phyloP scores from a whole-genome alignment of 148 eudicot genomes.

The Oxyria digyna region DNA sequence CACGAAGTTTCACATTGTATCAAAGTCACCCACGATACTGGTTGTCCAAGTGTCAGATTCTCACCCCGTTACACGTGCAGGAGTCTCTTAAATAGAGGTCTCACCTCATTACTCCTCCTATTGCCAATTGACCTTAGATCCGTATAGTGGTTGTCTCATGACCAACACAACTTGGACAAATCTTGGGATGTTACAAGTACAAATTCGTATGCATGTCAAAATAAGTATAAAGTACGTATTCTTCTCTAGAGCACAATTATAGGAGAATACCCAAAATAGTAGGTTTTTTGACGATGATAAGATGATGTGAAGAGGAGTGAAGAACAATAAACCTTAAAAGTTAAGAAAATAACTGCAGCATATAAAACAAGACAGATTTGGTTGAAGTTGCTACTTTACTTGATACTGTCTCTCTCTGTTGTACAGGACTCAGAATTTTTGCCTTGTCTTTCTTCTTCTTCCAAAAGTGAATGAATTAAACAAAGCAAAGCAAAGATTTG shows the following conservation, averaged over 20 bases:
- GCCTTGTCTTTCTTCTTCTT: background rate
- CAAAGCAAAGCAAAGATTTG: background rate
- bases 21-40: too few relatives aligned
- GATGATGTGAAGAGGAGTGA: background rate
- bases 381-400: background rate
- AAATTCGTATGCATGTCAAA: background rate
- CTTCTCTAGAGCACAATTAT: background rate
- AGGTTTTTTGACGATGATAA: background rate
- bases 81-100: too few relatives aligned
- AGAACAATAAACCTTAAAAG: background rate
- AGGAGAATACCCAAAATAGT: background rate
- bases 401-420: constrained; percentile 1
- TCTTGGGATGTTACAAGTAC: background rate
- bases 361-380: background rate
- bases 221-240: background rate
- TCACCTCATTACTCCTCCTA: too few relatives aligned
- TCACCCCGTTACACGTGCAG: too few relatives aligned
- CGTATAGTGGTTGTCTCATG: too few relatives aligned
- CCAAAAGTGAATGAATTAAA: background rate
- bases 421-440: background rate
- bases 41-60: too few relatives aligned
- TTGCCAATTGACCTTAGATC: too few relatives aligned
- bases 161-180: too few relatives aligned
- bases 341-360: background rate
- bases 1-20: too few relatives aligned